These are phyloP conservation scores for Ogataea nakhonphanomensis DNA, from an alignment of 805 yeast species.

Conservation along the genomic window DNA sequence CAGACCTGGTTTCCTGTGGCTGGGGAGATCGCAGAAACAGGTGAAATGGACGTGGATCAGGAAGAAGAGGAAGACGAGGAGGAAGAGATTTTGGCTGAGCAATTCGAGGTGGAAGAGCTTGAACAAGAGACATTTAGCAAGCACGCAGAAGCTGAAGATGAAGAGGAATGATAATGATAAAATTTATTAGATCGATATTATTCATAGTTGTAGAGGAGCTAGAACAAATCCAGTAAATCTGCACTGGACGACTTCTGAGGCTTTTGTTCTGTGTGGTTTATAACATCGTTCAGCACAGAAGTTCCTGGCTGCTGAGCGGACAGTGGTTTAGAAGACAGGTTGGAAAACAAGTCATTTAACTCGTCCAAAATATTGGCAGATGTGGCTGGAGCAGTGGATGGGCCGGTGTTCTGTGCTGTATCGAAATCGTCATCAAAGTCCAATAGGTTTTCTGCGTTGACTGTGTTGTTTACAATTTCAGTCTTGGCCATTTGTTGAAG, in stretches of 20 bases:
- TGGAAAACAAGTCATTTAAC: slow-evolving; percentile 64
- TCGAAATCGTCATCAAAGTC: slow-evolving; percentile 74
- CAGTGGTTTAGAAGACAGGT: slow-evolving; percentile 17
- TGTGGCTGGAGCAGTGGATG: slow-evolving; percentile 21
- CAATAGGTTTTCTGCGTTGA: slow-evolving; percentile 73
- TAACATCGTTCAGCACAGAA: slow-evolving; percentile 7
- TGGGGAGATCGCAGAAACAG: slow-evolving; percentile 25
- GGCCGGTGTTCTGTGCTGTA: slow-evolving; percentile 4
- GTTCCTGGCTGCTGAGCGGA: slow-evolving; percentile 2
- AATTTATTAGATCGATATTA: slow-evolving; percentile 1
- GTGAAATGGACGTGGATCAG: slow-evolving; percentile 14
- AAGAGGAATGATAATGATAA: background rate
- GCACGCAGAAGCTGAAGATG: slow-evolving; percentile 7
- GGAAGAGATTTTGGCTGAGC: slow-evolving; percentile 25
- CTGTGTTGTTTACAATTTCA: slow-evolving; percentile 58
- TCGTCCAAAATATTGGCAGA: slow-evolving; percentile 57
- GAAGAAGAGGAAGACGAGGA: slow-evolving; percentile 20
- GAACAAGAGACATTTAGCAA: slow-evolving; percentile 25
- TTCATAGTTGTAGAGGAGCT: background rate
- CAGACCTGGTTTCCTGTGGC: slow-evolving; percentile 48
- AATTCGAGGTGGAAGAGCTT: slow-evolving; percentile 25
- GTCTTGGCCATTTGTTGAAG: slow-evolving; percentile 71
- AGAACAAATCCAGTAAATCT: slow-evolving; percentile 20
- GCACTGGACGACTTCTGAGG: slow-evolving; percentile 11
- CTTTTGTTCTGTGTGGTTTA: slow-evolving; percentile 3